Conservation (phyloP, 73 alveolate genomes). For the Paramecium pentaurelia region DNA sequence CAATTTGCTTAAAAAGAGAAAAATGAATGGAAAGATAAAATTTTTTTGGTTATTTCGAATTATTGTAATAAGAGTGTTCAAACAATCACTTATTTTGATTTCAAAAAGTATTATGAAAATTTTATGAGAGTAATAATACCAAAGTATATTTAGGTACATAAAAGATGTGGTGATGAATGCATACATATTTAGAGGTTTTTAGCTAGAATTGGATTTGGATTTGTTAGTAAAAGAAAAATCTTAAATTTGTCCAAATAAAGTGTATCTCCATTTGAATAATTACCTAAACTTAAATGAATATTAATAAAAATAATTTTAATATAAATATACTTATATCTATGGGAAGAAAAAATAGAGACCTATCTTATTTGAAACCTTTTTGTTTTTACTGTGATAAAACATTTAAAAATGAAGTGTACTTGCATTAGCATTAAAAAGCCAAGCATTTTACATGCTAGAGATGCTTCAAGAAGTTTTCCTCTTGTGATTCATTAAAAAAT, state of each 20-base stretch:
- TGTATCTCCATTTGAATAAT: constrained; percentile 32
- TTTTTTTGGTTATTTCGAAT: not conserved
- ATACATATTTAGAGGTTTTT: constrained; percentile 20
- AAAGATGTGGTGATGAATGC: constrained; percentile 41
- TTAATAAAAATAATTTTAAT: not conserved
- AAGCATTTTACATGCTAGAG: constrained; percentile 95
- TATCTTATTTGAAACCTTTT: constrained; percentile 93
- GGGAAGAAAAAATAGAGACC: constrained; percentile 97
- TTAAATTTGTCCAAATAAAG: not conserved
- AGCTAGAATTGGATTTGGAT: constrained; percentile 38
- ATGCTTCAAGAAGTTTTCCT: constrained; percentile 93
- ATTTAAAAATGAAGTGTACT: constrained; percentile 90
- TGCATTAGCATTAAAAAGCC: constrained; percentile 97
- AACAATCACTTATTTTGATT: constrained; percentile 14
- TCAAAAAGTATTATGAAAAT: constrained; percentile 42
- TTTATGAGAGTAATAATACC: not conserved
- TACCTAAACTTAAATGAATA: constrained; percentile 44
- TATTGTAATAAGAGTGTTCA: not conserved
- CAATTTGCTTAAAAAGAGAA: not conserved
- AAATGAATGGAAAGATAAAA: not conserved
- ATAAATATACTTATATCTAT: constrained; percentile 42
- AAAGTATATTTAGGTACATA: not conserved
- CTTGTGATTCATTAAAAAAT: constrained; percentile 93
- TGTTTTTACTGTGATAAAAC: constrained; percentile 99
- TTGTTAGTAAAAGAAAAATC: not conserved